Percentiles rank a stretch among this genome's conserved stretches.
Evolutionary conservation across 169 alveolate genomes (phyloP).

Genomic region (Ichthyophthirius multifiliis): DNA sequence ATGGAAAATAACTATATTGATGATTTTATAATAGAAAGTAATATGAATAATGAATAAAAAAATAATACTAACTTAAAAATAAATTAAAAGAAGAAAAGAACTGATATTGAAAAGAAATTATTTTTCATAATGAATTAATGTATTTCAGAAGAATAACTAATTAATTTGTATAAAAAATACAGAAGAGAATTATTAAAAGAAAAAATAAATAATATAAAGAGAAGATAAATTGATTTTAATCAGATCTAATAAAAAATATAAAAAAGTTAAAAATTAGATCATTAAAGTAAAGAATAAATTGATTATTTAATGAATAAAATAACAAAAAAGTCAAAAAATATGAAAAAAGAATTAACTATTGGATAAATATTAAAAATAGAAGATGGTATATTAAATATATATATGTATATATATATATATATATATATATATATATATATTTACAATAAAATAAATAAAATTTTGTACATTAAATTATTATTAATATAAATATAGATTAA

Average conservation of each 20-base stretch:
- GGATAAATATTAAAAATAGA: conserved; percentile 7
- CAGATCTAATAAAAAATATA: neutral
- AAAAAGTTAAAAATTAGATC: neutral
- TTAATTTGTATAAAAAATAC: neutral
- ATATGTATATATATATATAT: too few species aligned
- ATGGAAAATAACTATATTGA: neutral
- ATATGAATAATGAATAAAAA: neutral
- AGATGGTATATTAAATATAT: neutral
- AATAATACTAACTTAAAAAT: neutral
- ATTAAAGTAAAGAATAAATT: neutral
- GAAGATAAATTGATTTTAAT: neutral
- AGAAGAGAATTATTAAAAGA: neutral
- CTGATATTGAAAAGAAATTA: neutral
- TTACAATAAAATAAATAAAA: too few species aligned
- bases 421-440: too few species aligned
- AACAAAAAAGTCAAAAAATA: neutral
- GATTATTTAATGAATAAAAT: neutral
- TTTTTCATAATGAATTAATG: neutral
- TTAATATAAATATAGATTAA: neutral
- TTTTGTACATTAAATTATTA: neutral
- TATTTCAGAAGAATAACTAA: neutral
- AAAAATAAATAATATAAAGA: neutral
- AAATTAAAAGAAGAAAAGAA: neutral
- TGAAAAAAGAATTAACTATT: neutral
- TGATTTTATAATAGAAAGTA: neutral